Base-by-base conservation (phyloP, 2,329 filamentous ascomycete species). In the Epichloe typhina region DNA sequence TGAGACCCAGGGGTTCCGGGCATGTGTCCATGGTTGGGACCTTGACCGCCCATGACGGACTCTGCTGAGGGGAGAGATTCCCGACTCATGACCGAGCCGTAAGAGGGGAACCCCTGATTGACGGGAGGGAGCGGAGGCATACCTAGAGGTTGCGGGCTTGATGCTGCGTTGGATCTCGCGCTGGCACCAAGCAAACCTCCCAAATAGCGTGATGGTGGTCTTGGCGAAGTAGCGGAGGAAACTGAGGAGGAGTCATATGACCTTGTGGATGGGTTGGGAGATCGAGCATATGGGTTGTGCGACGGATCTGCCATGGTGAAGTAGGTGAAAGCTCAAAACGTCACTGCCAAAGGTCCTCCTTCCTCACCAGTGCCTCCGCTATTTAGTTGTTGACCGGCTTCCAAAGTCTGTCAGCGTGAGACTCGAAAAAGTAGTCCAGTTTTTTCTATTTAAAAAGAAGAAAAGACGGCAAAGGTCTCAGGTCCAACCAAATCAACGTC, bases 211-310 rank as follows among this genome's bases (percentile, higher is more conserved):
- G 72, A 66, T 51, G 74, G 69, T 50, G 73, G 72, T 57, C 73
- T 74, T 47, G 79, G 79, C 19, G 80, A 83, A 31, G 78, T 75
- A 51, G 77, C 74, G 52, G 79, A 81, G 26, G 79, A 80, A 58
- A 80, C 76, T 46, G 79, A 80, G 11, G 79, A 81, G 53, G 79
- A 82, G 66, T 80, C 77, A 72, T 80, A 82, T 57, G 78, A 81
- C 64, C 74, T 72, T 55, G 73, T 76, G 56, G 78, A 80, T 54
- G 71, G 72, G 64, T 80, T 80, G 54, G 80, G 79, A 52, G 79
- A 82, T 66, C 77, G 78, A 60, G 76, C 68, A 64, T 77, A 82
- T 47, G 72, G 67, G 62, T 73, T 77, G 68, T 82, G 77, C 59
- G 75, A 62, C 53, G 62, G 58, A 47, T 76, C 72, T 59, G 76